phyloP scores from a whole-genome alignment of 202 grass and related monocot genomes.

The Setaria viridis region DNA sequence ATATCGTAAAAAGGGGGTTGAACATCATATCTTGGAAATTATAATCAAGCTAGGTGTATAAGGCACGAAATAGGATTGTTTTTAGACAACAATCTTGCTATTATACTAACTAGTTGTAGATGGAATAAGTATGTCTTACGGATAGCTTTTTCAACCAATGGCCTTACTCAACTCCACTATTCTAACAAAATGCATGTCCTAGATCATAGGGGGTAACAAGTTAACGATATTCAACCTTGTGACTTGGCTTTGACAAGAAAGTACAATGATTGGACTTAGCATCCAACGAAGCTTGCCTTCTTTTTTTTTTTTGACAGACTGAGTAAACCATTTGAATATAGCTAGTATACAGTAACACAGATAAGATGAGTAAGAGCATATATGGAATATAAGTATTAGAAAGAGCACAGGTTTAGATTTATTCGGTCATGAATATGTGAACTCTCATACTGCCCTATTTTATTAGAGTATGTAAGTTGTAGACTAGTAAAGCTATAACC shows the following conservation, averaged over 20 bases:
- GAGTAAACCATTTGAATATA: not conserved
- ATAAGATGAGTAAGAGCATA: not conserved
- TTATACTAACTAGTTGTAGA: not conserved
- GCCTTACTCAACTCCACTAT: not conserved
- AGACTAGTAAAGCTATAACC: not conserved
- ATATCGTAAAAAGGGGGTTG: slow-evolving; percentile 32
- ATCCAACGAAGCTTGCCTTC: not conserved
- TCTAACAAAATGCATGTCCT: not conserved
- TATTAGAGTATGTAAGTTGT: not conserved
- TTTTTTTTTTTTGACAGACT: not conserved
- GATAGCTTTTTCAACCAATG: not conserved
- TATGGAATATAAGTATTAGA: not conserved
- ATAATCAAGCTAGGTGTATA: slow-evolving; percentile 5
- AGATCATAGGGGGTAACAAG: not conserved
- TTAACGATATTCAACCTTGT: not conserved
- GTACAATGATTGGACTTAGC: not conserved
- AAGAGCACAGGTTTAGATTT: not conserved
- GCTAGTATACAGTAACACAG: not conserved
- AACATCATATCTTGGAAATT: slow-evolving; percentile 17
- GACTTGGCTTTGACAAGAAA: not conserved
- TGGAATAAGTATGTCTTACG: not conserved
- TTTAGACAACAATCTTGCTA: slow-evolving; percentile 3
- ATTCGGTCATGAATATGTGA: not conserved
- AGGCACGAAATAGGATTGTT: slow-evolving; percentile 15
- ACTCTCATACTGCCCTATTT: not conserved